Conservation (phyloP, 139 green algal genomes). For the Microglena sp. region DNA sequence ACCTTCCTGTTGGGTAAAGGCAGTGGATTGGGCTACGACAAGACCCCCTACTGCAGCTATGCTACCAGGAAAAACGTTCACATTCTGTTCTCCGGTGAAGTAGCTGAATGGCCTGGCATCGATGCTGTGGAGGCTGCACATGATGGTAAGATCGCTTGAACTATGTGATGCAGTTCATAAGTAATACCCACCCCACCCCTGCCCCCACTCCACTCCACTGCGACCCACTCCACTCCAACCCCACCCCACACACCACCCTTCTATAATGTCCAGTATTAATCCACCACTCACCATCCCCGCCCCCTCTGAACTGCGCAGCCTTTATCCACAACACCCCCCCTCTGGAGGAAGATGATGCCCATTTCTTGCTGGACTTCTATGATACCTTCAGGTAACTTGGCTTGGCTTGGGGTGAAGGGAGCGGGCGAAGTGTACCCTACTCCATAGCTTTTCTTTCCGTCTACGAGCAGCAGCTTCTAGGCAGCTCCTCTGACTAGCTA, state of each 20-base stretch:
- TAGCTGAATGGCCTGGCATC: conserved; percentile 45
- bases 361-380: conserved; percentile 65
- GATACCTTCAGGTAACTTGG: conserved; percentile 11
- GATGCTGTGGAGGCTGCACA: conserved; percentile 32
- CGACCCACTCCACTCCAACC: too few relatives aligned
- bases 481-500: too few relatives aligned
- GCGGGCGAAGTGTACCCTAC: too few relatives aligned
- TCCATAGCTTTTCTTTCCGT: too few relatives aligned
- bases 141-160: conserved; percentile 42
- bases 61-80: conserved; percentile 29
- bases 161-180: too few relatives aligned
- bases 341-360: conserved; percentile 41
- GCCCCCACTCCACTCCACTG: too few relatives aligned
- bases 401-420: too few relatives aligned
- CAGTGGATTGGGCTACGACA: background rate
- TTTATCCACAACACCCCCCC: conserved; percentile 40
- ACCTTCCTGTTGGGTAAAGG: conserved; percentile 7
- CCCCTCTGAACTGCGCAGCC: conserved; percentile 11
- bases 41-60: conserved; percentile 8
- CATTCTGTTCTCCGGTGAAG: conserved; percentile 47
- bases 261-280: background rate
- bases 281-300: background rate
- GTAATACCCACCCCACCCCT: too few relatives aligned
- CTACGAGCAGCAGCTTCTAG: too few relatives aligned
- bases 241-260: background rate